A percentile compares a stretch with the other conserved stretches of the same genome.
phyloP scores from a whole-genome alignment of 2,329 filamentous ascomycete species.

The Dactylonectria estremocensis region DNA sequence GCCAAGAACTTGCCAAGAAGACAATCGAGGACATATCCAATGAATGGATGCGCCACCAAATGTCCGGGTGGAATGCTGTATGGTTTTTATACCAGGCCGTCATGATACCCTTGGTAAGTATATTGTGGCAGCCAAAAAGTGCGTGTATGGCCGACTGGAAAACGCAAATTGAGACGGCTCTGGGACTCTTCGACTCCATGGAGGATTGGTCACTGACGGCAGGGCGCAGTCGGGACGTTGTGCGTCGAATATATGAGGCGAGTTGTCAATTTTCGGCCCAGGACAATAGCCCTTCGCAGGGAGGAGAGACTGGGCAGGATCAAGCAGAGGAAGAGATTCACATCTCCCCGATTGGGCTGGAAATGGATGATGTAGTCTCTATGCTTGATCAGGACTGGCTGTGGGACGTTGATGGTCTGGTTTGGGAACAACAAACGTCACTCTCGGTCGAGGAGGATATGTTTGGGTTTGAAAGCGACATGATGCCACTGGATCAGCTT shows the following conservation, averaged over 20 bases:
- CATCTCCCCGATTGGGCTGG: slow-evolving; percentile 66
- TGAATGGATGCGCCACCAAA: slow-evolving; percentile 80
- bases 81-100: slow-evolving; percentile 87
- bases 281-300: slow-evolving; percentile 68
- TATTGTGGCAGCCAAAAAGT: slow-evolving; percentile 76
- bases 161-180: slow-evolving; percentile 70
- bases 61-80: slow-evolving; percentile 85
- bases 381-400: slow-evolving; percentile 68
- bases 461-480: neutral
- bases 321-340: slow-evolving; percentile 61
- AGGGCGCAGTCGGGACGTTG: slow-evolving; percentile 73
- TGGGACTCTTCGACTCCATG: slow-evolving; percentile 75
- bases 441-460: neutral
- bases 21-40: slow-evolving; percentile 80
- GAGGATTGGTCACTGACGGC: slow-evolving; percentile 76
- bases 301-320: slow-evolving; percentile 56
- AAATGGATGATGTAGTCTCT: slow-evolving; percentile 66
- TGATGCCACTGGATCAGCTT: neutral
- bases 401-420: slow-evolving; percentile 67
- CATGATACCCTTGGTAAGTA: slow-evolving; percentile 82
- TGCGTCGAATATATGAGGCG: slow-evolving; percentile 75
- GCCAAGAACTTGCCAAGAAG: slow-evolving; percentile 77
- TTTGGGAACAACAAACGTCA: neutral
- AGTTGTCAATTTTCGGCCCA: slow-evolving; percentile 39
- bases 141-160: slow-evolving; percentile 67